These are phyloP conservation scores for Anisodus acutangulus DNA, from an alignment of 257 asterid species.

Conservation along the genomic window DNA sequence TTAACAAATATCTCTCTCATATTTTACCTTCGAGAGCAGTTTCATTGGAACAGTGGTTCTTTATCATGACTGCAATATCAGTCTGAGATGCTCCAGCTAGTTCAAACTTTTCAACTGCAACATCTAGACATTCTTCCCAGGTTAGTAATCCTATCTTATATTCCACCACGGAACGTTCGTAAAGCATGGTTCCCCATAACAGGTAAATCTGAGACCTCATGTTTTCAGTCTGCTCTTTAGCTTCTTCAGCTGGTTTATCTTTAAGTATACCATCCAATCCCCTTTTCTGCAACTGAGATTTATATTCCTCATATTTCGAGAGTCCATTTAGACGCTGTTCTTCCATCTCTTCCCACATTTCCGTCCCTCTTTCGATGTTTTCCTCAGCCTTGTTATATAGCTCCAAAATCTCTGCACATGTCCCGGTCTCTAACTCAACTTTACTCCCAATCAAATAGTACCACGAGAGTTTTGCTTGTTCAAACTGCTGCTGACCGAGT, in stretches of 20 bases:
- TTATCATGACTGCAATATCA: conserved; percentile 87
- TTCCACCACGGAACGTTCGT: conserved; percentile 93
- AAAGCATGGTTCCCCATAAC: conserved; percentile 88
- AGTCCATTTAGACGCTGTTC: conserved; percentile 89
- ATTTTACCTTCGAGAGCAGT: conserved; percentile 86
- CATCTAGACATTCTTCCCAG: conserved; percentile 97
- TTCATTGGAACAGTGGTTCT: conserved; percentile 93
- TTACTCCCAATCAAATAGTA: conserved; percentile 60
- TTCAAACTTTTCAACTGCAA: conserved; percentile 87
- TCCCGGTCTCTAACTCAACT: conserved; percentile 57
- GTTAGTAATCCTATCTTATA: conserved; percentile 79
- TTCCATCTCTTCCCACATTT: conserved; percentile 93
- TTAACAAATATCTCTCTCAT: neutral
- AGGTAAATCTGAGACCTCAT: conserved; percentile 85
- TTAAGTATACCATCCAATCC: conserved; percentile 67
- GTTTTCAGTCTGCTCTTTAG: conserved; percentile 64
- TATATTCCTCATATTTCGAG: conserved; percentile 66
- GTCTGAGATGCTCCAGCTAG: conserved; percentile 85
- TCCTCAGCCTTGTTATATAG: conserved; percentile 94
- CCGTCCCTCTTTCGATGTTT: conserved; percentile 87
- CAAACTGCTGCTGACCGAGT: conserved; percentile 87
- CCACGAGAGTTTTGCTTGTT: conserved; percentile 93
- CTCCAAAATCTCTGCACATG: conserved; percentile 68
- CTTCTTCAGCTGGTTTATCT: conserved; percentile 63
- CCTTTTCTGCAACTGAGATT: conserved; percentile 54